Evolutionary conservation across 345 rosid species (phyloP), one percentile per base, ranked within the genome.

Genomic region (Boechera retrofracta): DNA sequence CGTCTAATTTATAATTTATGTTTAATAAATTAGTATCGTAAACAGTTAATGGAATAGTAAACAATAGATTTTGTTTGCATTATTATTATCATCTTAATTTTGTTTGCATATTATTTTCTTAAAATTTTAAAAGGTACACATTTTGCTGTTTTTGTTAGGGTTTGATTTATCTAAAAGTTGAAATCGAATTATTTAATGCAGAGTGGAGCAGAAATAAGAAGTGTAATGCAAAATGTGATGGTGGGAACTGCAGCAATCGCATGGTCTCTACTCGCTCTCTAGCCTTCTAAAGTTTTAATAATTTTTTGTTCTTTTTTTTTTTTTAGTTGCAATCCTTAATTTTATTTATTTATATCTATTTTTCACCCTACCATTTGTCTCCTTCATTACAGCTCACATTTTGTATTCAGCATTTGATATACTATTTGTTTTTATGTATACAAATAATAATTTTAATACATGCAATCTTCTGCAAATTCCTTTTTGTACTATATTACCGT

Each of bases 201-300:
- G 94, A 87, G 86, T 13, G 87, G 88, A 73, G 88, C 84, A 71
- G 81, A 53, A 9, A 56, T 66, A 28, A 70, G 39, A 32, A 57
- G 64, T 64, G 55, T 60, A 16, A 38, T 69, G 75, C 70, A 71
- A 71, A 85, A 62, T 79, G 55, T 80, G 69, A 74, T 78, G 26
- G 75, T 83, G 58, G 82, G 78, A 21, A 59, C 42, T 47, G 54
- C 76, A 75, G 89, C 82, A 6, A 28, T 74, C 60, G 85, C 83
- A 77, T 86, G 80, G 83, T 79, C 77, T 3, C 51, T 80, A 60
- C 4, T 84, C 0, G 83, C 83, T 44, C 83, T 44, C 15, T 82
- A 59, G 69, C 79, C 48, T 81, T 82, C 79, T 21, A 21, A 21
- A 21, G 24, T 21, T 21, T 1, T 87, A 84, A 83, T 72, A 39